These are phyloP conservation scores for Sordariomycetes sp. DNA, from an alignment of 2,329 filamentous ascomycete genomes.

Conservation along the genomic window DNA sequence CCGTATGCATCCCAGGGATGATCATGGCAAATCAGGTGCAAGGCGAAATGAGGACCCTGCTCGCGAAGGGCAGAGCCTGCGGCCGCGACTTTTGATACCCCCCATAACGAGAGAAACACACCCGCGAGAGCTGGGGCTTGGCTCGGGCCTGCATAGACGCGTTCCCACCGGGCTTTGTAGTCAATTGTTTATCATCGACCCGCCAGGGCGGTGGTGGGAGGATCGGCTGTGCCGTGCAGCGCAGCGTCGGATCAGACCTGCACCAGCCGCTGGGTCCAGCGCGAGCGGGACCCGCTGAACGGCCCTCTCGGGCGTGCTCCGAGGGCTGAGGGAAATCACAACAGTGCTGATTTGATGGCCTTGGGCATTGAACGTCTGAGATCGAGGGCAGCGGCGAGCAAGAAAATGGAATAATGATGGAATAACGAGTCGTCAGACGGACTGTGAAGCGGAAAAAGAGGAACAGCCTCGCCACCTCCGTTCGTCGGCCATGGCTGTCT, in stretches of 20 bases:
- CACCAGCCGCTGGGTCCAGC: neutral
- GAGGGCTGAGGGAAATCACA: neutral
- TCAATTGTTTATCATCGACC: neutral
- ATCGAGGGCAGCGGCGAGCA: neutral
- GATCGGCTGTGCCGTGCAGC: neutral
- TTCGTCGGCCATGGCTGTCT: neutral
- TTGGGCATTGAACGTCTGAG: neutral
- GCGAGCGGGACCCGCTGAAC: too few relatives aligned
- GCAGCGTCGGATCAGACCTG: neutral
- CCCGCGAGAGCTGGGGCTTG: too few relatives aligned
- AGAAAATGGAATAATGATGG: too few relatives aligned
- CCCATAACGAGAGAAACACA: neutral
- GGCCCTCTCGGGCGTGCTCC: too few relatives aligned
- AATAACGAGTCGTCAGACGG: too few relatives aligned
- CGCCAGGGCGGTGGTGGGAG: neutral
- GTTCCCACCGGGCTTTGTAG: neutral
- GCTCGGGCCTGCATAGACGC: neutral
- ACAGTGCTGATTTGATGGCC: too few relatives aligned
- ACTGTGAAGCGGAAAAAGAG: too few relatives aligned
- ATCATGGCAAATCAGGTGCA: neutral
- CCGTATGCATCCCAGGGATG: neutral
- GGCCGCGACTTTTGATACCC: too few relatives aligned
- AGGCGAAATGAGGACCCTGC: neutral
- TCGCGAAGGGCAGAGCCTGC: neutral
- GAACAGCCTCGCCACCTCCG: neutral